phyloP scores from a whole-genome alignment of 176 grass and related monocot species.

The Triticum aestivum region DNA sequence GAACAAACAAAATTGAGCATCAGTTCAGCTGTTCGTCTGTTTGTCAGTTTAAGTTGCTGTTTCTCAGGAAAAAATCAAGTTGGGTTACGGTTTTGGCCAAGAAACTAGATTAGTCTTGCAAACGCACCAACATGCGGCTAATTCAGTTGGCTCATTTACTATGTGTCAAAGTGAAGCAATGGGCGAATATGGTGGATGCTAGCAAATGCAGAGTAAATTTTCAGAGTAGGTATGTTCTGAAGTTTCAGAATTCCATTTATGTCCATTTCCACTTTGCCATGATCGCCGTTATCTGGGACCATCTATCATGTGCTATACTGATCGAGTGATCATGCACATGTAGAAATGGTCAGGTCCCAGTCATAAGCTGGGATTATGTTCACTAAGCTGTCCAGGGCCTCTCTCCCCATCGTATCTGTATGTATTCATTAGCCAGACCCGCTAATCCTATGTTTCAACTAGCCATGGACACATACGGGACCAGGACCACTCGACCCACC shows the following conservation, averaged over 20 bases:
- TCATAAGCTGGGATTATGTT: not conserved
- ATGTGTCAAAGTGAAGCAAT: no score
- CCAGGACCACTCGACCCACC: slow-evolving; percentile 18
- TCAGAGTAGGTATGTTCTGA: no score
- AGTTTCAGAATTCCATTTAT: no score
- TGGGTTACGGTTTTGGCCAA: not conserved
- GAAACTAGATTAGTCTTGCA: not conserved
- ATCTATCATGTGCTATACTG: no score
- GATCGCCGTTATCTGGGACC: no score
- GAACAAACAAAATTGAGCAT: slow-evolving; percentile 9
- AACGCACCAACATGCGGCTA: not conserved
- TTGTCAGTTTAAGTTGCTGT: not conserved
- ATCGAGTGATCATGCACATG: no score
- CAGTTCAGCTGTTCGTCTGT: not conserved
- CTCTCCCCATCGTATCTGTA: not conserved
- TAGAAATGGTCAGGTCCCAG: not conserved
- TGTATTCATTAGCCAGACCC: not conserved
- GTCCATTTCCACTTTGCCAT: no score
- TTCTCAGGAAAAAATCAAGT: not conserved
- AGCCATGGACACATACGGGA: slow-evolving; percentile 7
- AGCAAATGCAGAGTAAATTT: no score
- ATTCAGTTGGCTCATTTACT: no score
- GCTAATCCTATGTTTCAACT: slow-evolving; percentile 5
- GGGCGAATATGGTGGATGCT: no score
- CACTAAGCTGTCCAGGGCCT: not conserved